Base-by-base conservation (phyloP, 805 yeast genomes). In the Debaryomyces hansenii region DNA sequence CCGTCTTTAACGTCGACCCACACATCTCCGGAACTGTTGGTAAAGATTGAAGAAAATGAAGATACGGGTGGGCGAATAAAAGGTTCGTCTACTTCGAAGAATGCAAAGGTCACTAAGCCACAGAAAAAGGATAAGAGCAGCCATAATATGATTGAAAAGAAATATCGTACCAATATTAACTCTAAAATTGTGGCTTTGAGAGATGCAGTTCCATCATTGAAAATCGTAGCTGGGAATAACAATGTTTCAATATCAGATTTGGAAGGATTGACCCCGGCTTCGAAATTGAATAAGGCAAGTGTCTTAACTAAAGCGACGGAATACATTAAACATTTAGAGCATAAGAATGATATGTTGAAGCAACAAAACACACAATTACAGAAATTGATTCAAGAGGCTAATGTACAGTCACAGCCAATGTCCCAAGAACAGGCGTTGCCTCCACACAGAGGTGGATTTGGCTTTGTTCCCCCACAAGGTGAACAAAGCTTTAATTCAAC, bases 121-220 rank as follows among this genome's bases (percentile, higher is more conserved):
- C 74, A 68, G 50, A 72, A 72, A 48, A 82, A 81, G 61, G 79
- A 77, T 45, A 78, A 84, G 64, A 73, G 83, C 1, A 78, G 88
- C 6, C 95, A 87, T 66, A 87, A 87, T 58, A 81, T 85, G 74
- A 84, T 87, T 54, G 95, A 88, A 60, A 87, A 87, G 66, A 83
- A 85, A 58, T 88, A 88, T 64, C 67, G 95, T 54, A 84, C 87
- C 16, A 87, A 87, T 58, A 85, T 87, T 53, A 87, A 86, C 57
- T 73, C 84, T 44, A 85, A 83, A 62, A 86, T 87, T 40, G 53
- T 79, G 29, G 85, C 83, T 37, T 74, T 87, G 28, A 72, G 90
- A 58, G 86, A 86, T 54, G 85, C 89, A 2, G 95, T 88, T 14
- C 96, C 96, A 3, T 68, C 94, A 2, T 70, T 88, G 43, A 74